Percentiles rank a stretch among this genome's conserved stretches.
phyloP scores from a whole-genome alignment of 129 eudicot species.

The Escallonia herrerae region DNA sequence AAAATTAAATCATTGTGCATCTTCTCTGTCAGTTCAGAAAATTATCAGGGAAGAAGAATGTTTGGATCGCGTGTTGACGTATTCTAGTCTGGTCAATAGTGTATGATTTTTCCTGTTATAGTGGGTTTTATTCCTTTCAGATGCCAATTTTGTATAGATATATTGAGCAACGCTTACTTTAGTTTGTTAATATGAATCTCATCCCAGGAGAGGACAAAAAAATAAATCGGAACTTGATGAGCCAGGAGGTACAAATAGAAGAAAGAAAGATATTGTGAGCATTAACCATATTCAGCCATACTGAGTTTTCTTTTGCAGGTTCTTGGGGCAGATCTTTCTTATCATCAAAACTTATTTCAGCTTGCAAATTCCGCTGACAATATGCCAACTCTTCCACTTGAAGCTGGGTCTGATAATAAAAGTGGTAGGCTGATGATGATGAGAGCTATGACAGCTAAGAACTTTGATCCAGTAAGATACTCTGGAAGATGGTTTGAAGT shows the following conservation, averaged over 20 bases:
- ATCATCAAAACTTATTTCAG: conserved; percentile 30
- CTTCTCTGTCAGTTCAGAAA: background rate
- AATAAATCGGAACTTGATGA: too few species aligned
- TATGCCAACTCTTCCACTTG: conserved; percentile 54
- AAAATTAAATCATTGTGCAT: background rate
- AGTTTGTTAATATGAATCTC: too few species aligned
- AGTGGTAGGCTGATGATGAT: conserved; percentile 62
- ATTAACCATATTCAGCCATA: background rate
- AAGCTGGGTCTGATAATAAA: conserved; percentile 25
- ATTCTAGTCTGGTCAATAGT: background rate
- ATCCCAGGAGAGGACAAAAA: too few species aligned
- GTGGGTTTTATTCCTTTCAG: background rate
- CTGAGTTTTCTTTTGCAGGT: conserved; percentile 36
- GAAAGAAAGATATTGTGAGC: background rate
- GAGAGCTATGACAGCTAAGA: conserved; percentile 76
- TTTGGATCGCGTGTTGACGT: background rate
- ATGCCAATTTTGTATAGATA: background rate
- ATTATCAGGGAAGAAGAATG: background rate
- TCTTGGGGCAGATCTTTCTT: conserved; percentile 45
- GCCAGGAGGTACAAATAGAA: too few species aligned
- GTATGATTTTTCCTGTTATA: background rate
- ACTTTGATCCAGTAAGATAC: conserved; percentile 86
- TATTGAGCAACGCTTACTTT: background rate
- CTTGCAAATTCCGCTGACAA: conserved; percentile 42
- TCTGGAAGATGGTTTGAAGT: conserved; percentile 98